These are phyloP conservation scores for Aspergillus sp. DNA, from an alignment of 2,329 filamentous ascomycete species.

Conservation along the genomic window DNA sequence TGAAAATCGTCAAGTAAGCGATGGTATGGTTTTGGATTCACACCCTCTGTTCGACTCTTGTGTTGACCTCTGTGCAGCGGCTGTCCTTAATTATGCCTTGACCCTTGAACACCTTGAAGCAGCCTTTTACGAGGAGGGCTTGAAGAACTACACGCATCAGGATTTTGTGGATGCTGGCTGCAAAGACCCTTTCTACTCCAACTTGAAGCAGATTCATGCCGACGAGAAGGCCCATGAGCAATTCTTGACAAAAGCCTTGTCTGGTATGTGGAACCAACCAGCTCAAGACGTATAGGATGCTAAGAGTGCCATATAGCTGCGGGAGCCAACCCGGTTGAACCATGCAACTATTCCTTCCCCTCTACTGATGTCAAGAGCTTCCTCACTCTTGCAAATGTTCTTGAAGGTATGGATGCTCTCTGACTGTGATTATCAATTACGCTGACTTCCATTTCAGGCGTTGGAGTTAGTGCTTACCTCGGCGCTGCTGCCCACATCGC, in stretches of 20 bases:
- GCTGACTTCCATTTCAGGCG: constrained; percentile 17
- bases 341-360: constrained; percentile 50
- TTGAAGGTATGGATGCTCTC: constrained; percentile 36
- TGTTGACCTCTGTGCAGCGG: too few species aligned
- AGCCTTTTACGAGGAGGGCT: constrained; percentile 52
- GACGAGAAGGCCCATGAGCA: constrained; percentile 53
- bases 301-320: too few species aligned
- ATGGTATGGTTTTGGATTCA: too few species aligned
- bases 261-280: too few species aligned
- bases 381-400: constrained; percentile 43
- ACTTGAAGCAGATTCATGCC: constrained; percentile 46
- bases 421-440: not conserved
- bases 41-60: too few species aligned
- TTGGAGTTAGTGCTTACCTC: constrained; percentile 53
- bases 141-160: constrained; percentile 46
- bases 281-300: too few species aligned
- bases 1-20: too few species aligned
- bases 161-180: constrained; percentile 48
- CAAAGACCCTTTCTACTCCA: constrained; percentile 45
- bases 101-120: constrained; percentile 50
- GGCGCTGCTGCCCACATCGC: constrained; percentile 52
- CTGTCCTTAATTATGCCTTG: constrained; percentile 16
- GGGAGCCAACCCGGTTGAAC: constrained; percentile 43
- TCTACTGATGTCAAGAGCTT: constrained; percentile 41
- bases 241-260: constrained; percentile 43